Evolutionary conservation across 305 asterid species (phyloP).

Genomic region (Ilex paraguariensis): DNA sequence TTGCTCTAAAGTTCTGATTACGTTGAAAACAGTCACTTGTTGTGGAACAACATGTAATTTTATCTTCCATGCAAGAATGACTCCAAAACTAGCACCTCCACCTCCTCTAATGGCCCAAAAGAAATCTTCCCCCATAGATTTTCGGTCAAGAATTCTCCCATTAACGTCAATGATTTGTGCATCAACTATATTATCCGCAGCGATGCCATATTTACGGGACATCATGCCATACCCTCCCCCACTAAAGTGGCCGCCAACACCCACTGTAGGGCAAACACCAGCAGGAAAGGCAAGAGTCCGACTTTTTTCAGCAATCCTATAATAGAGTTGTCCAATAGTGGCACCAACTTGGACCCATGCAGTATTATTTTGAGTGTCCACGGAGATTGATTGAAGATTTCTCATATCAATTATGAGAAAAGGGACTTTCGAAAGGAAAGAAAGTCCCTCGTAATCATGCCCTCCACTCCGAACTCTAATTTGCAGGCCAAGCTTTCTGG

Average conservation of each 20-base stretch:
- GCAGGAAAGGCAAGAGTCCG: not conserved
- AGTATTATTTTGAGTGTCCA: not conserved
- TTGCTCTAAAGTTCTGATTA: not conserved
- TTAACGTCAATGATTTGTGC: not conserved
- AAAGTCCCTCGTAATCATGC: conserved; percentile 1
- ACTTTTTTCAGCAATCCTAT: not conserved
- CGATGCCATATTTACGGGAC: not conserved
- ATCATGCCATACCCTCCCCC: not conserved
- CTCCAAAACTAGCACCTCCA: conserved; percentile 2
- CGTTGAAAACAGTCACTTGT: not conserved
- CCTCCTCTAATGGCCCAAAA: conserved; percentile 1
- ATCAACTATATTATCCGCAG: not conserved
- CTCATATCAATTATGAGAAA: not conserved
- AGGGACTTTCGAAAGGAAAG: not conserved
- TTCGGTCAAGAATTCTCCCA: not conserved
- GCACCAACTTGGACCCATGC: conserved; percentile 1
- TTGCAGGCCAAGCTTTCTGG: not conserved
- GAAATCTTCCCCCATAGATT: conserved; percentile 3
- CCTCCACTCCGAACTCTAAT: not conserved
- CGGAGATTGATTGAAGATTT: not conserved
- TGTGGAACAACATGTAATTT: not conserved
- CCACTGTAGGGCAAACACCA: not conserved
- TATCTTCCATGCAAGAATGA: not conserved
- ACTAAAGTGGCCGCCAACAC: not conserved
- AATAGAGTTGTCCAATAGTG: not conserved